Percentiles rank a stretch among this genome's conserved stretches.
phyloP scores from a whole-genome alignment of 2,329 filamentous ascomycete species.

The Fusarium albosuccineum region DNA sequence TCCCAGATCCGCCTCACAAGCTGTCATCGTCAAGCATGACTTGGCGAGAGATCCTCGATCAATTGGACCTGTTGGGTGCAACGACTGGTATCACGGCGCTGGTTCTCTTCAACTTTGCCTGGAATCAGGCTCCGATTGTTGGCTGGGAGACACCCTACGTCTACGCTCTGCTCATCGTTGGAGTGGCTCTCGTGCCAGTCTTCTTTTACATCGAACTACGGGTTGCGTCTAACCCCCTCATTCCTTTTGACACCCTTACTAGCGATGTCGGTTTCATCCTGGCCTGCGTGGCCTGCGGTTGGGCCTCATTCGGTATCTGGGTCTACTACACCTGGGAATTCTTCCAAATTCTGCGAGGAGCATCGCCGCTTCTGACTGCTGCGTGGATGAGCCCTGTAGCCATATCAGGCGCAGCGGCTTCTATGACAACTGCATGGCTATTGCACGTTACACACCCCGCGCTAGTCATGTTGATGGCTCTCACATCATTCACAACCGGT shows the following conservation, averaged over 20 bases:
- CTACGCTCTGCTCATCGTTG: constrained; percentile 69
- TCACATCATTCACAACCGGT: constrained; percentile 59
- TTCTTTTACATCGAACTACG: constrained; percentile 71
- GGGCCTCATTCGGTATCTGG: constrained; percentile 68
- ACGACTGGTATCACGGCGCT: constrained; percentile 65
- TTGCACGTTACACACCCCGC: constrained; percentile 51
- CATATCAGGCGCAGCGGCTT: constrained; percentile 59
- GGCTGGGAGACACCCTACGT: constrained; percentile 70
- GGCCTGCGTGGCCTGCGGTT: constrained; percentile 65
- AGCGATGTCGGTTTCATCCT: constrained; percentile 68
- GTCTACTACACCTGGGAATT: constrained; percentile 66
- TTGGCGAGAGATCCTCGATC: constrained; percentile 39
- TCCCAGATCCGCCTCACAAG: constrained; percentile 50
- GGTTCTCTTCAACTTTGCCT: constrained; percentile 74
- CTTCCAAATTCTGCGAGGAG: constrained; percentile 58
- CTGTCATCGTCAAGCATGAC: constrained; percentile 22
- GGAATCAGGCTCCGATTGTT: constrained; percentile 73
- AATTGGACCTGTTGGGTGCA: constrained; percentile 57
- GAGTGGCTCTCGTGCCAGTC: constrained; percentile 63
- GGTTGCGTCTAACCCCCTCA: constrained; percentile 62
- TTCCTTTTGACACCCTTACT: constrained; percentile 66
- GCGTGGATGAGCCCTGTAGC: constrained; percentile 61
- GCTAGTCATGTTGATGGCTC: constrained; percentile 59
- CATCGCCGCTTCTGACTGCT: constrained; percentile 57
- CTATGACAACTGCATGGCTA: constrained; percentile 58